Evolutionary conservation across 352 stramenopile genomes (phyloP).

Genomic region (Globisporangium splendens): DNA sequence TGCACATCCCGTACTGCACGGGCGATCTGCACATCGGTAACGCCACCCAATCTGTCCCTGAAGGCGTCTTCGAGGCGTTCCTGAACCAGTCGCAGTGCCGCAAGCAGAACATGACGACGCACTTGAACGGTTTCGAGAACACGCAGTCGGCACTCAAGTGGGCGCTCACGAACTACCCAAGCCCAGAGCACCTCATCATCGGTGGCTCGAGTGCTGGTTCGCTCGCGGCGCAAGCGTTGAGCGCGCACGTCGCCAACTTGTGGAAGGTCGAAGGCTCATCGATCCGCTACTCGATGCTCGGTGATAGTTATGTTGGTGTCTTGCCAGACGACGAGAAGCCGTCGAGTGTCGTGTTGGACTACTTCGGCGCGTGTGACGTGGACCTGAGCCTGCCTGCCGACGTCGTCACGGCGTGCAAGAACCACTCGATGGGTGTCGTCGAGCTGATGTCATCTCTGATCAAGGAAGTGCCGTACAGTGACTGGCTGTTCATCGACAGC

Average conservation of each 20-base stretch:
- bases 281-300: slow-evolving; percentile 33
- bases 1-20: slow-evolving; percentile 42
- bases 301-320: slow-evolving; percentile 46
- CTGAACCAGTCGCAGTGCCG: slow-evolving; percentile 14
- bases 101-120: slow-evolving; percentile 19
- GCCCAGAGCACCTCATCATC: slow-evolving; percentile 30
- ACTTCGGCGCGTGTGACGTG: slow-evolving; percentile 30
- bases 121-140: slow-evolving; percentile 32
- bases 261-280: slow-evolving; percentile 39
- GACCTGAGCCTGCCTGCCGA: slow-evolving; percentile 18
- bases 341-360: slow-evolving; percentile 25
- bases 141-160: slow-evolving; percentile 30
- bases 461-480: slow-evolving; percentile 23
- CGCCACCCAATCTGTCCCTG: background rate
- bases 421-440: slow-evolving; percentile 20
- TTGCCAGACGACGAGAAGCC: slow-evolving; percentile 21
- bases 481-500: slow-evolving; percentile 67
- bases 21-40: slow-evolving; percentile 38
- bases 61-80: slow-evolving; percentile 9
- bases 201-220: slow-evolving; percentile 30
- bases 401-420: slow-evolving; percentile 18
- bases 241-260: slow-evolving; percentile 22
- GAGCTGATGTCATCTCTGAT: slow-evolving; percentile 43
- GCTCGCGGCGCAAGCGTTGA: slow-evolving; percentile 32
- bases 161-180: slow-evolving; percentile 35